Percentiles rank a stretch among this genome's conserved stretches.
Evolutionary conservation across 2,329 filamentous ascomycete genomes (phyloP).

Genomic region (Incumbomyces lentus): DNA sequence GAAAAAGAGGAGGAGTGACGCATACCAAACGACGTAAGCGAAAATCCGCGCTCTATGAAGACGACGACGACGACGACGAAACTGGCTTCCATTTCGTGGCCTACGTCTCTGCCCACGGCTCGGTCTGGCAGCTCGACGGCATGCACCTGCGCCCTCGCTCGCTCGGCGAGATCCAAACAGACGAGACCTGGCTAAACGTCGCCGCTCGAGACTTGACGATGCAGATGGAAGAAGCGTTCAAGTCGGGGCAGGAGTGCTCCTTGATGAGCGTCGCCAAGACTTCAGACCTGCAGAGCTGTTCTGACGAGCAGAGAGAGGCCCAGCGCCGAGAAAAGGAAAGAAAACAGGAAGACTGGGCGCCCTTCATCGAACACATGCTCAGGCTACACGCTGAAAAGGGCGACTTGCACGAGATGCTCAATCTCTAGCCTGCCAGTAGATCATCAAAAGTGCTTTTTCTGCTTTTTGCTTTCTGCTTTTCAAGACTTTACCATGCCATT

Average conservation of each 20-base stretch:
- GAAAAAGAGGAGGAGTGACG: conserved; percentile 31
- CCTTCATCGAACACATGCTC: conserved; percentile 18
- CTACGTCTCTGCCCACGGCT: conserved; percentile 64
- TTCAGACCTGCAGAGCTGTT: neutral
- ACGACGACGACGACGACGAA: conserved; percentile 45
- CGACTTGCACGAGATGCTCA: conserved; percentile 5
- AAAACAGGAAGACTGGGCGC: conserved; percentile 19
- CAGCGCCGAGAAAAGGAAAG: conserved; percentile 14
- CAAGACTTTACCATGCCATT: too few species aligned
- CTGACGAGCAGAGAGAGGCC: conserved; percentile 4
- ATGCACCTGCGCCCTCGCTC: conserved; percentile 59
- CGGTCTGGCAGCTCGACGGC: conserved; percentile 84
- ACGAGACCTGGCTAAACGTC: conserved; percentile 4
- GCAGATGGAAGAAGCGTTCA: conserved; percentile 2
- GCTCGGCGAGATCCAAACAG: conserved; percentile 38
- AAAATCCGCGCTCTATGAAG: conserved; percentile 21
- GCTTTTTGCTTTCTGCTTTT: too few species aligned
- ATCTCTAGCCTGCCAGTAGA: neutral
- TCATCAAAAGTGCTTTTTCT: too few species aligned
- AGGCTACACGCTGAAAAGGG: conserved; percentile 19
- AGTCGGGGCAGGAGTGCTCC: neutral
- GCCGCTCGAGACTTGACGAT: neutral
- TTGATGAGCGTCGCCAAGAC: conserved; percentile 5
- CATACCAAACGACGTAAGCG: conserved; percentile 28
- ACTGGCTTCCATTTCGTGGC: conserved; percentile 78